Percentiles rank a stretch among this genome's conserved stretches.
These are phyloP conservation scores for Allantophomopsis lycopodina DNA, from an alignment of 2,329 filamentous ascomycete genomes.

Conservation along the genomic window DNA sequence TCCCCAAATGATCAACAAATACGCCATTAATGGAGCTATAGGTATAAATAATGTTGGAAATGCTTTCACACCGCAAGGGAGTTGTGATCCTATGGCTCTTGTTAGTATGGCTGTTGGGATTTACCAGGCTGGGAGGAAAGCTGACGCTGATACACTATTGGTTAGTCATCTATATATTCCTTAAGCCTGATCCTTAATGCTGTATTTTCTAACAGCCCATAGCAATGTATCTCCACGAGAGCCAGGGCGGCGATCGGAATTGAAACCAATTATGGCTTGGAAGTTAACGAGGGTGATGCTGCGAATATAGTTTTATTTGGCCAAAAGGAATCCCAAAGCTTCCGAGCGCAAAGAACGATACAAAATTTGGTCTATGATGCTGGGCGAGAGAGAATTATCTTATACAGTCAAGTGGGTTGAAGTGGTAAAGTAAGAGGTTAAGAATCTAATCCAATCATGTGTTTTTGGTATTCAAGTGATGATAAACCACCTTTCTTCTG, in stretches of 20 bases:
- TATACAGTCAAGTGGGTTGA: too few relatives aligned
- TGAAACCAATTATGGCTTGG: slow-evolving; percentile 4
- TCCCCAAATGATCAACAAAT: slow-evolving; percentile 41
- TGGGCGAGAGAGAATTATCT: slow-evolving; percentile 7
- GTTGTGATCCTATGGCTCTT: slow-evolving; percentile 48
- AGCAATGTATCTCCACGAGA: slow-evolving; percentile 17
- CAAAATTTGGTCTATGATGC: slow-evolving; percentile 17
- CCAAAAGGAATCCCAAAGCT: slow-evolving; percentile 3
- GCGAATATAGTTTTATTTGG: slow-evolving; percentile 17
- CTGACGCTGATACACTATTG: slow-evolving; percentile 43
- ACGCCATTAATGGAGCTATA: slow-evolving; percentile 43
- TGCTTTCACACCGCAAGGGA: slow-evolving; percentile 59
- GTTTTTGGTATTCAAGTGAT: too few relatives aligned
- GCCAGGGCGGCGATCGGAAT: slow-evolving; percentile 16
- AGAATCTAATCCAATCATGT: too few relatives aligned
- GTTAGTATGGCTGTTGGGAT: slow-evolving; percentile 50
- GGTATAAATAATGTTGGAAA: slow-evolving; percentile 64
- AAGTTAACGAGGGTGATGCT: slow-evolving; percentile 10
- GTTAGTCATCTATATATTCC: slow-evolving; percentile 21
- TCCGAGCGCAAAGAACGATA: slow-evolving; percentile 12
- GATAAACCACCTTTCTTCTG: too few relatives aligned
- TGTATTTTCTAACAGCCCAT: slow-evolving; percentile 2
- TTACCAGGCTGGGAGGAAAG: slow-evolving; percentile 50
- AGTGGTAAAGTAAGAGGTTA: too few relatives aligned
- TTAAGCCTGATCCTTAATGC: not conserved